Percentiles rank a stretch among this genome's conserved stretches.
Conservation (phyloP, 208 protist genomes). For the Endotrypanum monterogeii region DNA sequence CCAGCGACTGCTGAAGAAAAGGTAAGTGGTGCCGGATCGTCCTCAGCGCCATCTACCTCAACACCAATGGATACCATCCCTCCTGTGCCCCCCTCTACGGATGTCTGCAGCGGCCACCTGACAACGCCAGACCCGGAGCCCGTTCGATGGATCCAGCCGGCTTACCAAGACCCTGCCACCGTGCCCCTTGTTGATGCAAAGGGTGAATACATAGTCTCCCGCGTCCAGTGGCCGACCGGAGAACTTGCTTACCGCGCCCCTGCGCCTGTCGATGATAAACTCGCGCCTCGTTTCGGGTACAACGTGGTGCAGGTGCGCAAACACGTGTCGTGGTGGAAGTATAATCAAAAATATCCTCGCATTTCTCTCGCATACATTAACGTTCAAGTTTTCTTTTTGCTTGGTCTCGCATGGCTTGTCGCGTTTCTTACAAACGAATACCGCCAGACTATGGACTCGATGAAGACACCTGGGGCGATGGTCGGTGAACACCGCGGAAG, state of each 20-base stretch:
- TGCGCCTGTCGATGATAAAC: slow-evolving; percentile 61
- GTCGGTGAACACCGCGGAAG: slow-evolving; percentile 82
- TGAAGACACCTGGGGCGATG: slow-evolving; percentile 84
- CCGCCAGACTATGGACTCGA: slow-evolving; percentile 58
- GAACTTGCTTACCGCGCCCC: slow-evolving; percentile 83
- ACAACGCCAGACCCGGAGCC: slow-evolving; percentile 47
- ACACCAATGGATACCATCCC: not conserved
- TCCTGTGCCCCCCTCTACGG: not conserved
- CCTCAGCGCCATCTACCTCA: not conserved
- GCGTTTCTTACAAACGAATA: slow-evolving; percentile 80
- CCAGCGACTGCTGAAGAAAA: not conserved
- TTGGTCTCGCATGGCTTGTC: slow-evolving; percentile 76
- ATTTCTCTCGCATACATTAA: slow-evolving; percentile 85
- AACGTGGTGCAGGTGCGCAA: slow-evolving; percentile 89
- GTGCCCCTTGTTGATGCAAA: slow-evolving; percentile 72
- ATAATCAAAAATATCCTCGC: slow-evolving; percentile 82
- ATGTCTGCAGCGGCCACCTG: slow-evolving; percentile 6
- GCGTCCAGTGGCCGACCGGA: slow-evolving; percentile 83
- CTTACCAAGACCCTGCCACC: slow-evolving; percentile 41
- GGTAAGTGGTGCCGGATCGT: not conserved
- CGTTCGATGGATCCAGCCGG: slow-evolving; percentile 67
- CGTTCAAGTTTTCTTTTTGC: slow-evolving; percentile 78
- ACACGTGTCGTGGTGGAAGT: slow-evolving; percentile 89
- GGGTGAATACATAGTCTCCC: slow-evolving; percentile 85
- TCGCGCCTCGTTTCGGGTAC: slow-evolving; percentile 84